A percentile compares a stretch with the other conserved stretches of the same genome.
phyloP scores from a whole-genome alignment of 495 filamentous ascomycete species.

The Peziza echinospora region DNA sequence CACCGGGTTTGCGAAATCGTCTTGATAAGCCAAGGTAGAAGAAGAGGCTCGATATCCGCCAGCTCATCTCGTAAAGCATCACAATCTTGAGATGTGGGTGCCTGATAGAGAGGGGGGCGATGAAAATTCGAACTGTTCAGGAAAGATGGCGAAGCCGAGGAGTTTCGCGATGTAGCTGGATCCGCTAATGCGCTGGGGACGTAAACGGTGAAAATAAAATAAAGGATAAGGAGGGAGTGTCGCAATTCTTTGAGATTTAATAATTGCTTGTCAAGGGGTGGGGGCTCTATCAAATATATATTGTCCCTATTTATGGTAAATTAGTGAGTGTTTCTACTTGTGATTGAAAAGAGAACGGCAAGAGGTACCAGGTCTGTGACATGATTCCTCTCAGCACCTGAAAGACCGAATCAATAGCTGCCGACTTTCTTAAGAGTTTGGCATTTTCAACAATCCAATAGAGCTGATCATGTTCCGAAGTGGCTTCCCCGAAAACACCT shows the following conservation, averaged over 20 bases:
- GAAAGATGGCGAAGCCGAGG: constrained; percentile 5
- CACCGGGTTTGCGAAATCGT: constrained; percentile 61
- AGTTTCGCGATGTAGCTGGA: not conserved
- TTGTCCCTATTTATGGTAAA: not conserved
- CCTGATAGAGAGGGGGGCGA: not conserved
- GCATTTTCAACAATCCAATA: constrained; percentile 46
- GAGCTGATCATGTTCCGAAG: constrained; percentile 39
- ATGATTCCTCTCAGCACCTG: constrained; percentile 11
- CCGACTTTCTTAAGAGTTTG: constrained; percentile 34
- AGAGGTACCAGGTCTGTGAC: constrained; percentile 3
- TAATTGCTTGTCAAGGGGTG: not conserved
- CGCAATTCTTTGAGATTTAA: constrained; percentile 27
- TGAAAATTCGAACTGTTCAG: constrained; percentile 24
- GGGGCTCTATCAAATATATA: not conserved
- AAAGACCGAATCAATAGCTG: constrained; percentile 37
- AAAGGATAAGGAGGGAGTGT: constrained; percentile 44
- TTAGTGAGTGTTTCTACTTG: not conserved
- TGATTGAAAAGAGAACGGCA: constrained; percentile 1
- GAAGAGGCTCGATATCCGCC: constrained; percentile 40
- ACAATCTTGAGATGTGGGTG: not conserved
- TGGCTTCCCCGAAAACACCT: constrained; percentile 22
- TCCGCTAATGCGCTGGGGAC: constrained; percentile 23
- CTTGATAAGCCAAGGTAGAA: constrained; percentile 52
- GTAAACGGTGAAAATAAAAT: constrained; percentile 44
- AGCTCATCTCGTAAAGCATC: constrained; percentile 15